Conservation (phyloP, 2,329 filamentous ascomycete species). For the Chaetomiaceae sp. region DNA sequence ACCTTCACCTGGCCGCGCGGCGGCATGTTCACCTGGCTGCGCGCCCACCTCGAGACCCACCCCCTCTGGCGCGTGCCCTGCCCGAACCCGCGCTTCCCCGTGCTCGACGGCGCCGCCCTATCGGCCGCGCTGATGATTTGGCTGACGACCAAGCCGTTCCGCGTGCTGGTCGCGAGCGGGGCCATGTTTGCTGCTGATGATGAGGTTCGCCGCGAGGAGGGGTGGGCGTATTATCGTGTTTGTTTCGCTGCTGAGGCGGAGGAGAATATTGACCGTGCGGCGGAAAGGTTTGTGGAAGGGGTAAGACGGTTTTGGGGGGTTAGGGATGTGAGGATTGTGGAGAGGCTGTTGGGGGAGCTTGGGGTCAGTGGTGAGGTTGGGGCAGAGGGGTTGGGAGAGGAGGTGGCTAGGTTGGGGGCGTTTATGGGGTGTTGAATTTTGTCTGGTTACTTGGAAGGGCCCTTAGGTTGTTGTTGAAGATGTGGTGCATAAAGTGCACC, state of each 20-base stretch:
- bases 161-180: constrained; percentile 68
- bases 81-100: constrained; percentile 26
- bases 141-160: constrained; percentile 62
- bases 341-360: constrained; percentile 49
- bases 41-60: constrained; percentile 66
- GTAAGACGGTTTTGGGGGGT: constrained; percentile 73
- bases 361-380: not conserved
- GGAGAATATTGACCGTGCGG: constrained; percentile 59
- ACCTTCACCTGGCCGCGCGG: constrained; percentile 75
- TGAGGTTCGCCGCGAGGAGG: constrained; percentile 51
- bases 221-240: constrained; percentile 69
- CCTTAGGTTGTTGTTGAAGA: not conserved
- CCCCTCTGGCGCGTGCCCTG: constrained; percentile 53
- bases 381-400: not conserved
- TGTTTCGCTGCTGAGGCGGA: constrained; percentile 84
- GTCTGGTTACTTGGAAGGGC: not conserved
- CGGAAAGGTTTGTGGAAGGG: constrained; percentile 61
- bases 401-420: constrained; percentile 10
- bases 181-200: constrained; percentile 66
- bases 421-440: constrained; percentile 14
- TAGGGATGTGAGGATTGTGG: constrained; percentile 60
- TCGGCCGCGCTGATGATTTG: constrained; percentile 65
- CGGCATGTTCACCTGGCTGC: constrained; percentile 90
- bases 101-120: constrained; percentile 53
- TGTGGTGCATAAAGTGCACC: not conserved